Base-by-base conservation (phyloP, 805 yeast genomes). In the Myxozyma sirexii region DNA sequence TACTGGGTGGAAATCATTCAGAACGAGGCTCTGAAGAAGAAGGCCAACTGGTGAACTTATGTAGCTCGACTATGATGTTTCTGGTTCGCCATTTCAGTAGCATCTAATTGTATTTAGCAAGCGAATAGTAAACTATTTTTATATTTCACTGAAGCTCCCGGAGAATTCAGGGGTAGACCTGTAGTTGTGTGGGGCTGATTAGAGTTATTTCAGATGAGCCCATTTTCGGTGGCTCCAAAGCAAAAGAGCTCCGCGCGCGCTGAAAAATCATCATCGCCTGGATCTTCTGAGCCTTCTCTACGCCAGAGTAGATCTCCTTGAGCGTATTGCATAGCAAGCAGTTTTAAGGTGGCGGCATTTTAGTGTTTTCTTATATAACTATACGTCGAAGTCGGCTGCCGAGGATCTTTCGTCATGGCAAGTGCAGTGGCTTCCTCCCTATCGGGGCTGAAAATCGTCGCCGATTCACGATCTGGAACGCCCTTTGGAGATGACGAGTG, bases 1-100 rank as follows among this genome's bases (percentile, higher is more conserved):
- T 94, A 93, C 78, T 80, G 85, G 59, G 78, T 93, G 67, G 96
- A 91, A 76, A 80, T 92, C 55, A 75, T 87, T 38, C 66, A 61
- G 59, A 62, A 62, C 39, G 65, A 64, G 38, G 56, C 54, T 8
- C 31, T 60, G 45, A 63, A 61, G 66, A 42, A 21, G 41, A 41
- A 59, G 24, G 60, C 65, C 6, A 38, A 56, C 42, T 62, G 61
- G 65, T 57, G 46, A 54, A 19, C 6, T 5, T 23, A 26, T 48
- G 13, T 17, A 29, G 6, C 33, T 29, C 33, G 33, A 29, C 6
- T 29, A 29, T 29, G 33, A 29, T n/a, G n/a, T n/a, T n/a, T n/a
- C n/a, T n/a, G n/a, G n/a, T n/a, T n/a, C n/a, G n/a, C n/a, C n/a
- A n/a, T n/a, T n/a, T n/a, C n/a, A n/a, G n/a, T n/a, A n/a, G n/a